Evolutionary conservation across 441 rosid genomes (phyloP).

Genomic region (Jatropha multifida): DNA sequence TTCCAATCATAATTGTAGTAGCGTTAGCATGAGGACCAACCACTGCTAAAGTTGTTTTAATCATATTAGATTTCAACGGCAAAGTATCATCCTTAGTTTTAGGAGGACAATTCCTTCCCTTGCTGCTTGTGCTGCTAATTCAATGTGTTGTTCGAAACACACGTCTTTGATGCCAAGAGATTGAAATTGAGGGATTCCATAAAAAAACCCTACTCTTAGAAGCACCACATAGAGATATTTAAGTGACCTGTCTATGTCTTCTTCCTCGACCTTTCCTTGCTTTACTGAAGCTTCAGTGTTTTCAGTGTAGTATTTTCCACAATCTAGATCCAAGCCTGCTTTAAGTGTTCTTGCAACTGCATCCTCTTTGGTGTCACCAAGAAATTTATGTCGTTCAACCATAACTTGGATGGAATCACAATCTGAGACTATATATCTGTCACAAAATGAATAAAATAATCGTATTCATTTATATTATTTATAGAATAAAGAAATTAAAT

Average conservation of each 20-base stretch:
- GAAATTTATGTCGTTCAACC: conserved; percentile 11
- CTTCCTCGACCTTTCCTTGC: conserved; percentile 46
- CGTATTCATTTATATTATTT: background rate
- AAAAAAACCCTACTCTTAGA: conserved; percentile 81
- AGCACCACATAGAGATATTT: conserved; percentile 54
- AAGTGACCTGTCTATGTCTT: conserved; percentile 47
- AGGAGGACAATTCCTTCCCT: conserved; percentile 55
- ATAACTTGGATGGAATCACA: conserved; percentile 54
- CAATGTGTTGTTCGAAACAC: conserved; percentile 31
- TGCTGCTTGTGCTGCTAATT: conserved; percentile 49
- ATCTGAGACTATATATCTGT: conserved; percentile 55
- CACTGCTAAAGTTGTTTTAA: no score
- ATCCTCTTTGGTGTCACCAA: conserved; percentile 40
- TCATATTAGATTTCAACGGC: conserved; percentile 27
- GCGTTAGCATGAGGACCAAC: no score
- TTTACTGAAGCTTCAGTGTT: conserved; percentile 39
- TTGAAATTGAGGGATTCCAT: conserved; percentile 44
- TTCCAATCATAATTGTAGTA: no score
- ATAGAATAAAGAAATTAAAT: background rate
- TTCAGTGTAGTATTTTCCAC: conserved; percentile 38
- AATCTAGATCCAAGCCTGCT: conserved; percentile 54
- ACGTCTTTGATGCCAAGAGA: conserved; percentile 40
- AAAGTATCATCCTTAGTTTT: conserved; percentile 39
- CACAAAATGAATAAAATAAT: background rate
- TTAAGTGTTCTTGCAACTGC: conserved; percentile 41